Conservation (phyloP, 148 eudicot genomes). For the Rhododendron simsii region DNA sequence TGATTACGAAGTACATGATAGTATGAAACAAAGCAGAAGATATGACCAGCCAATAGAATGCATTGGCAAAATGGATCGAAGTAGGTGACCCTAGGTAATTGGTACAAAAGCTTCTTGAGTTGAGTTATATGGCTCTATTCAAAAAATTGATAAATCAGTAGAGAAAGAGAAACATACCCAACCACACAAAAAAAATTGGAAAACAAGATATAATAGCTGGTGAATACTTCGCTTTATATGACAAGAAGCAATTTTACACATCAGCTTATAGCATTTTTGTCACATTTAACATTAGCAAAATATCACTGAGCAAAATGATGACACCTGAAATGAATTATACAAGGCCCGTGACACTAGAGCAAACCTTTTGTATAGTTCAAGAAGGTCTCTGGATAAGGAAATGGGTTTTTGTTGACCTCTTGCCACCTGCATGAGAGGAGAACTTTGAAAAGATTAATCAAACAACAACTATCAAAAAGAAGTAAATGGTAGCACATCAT, state of each 20-base stretch:
- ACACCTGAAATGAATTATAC: not conserved
- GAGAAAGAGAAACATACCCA: not conserved
- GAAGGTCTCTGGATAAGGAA: slow-evolving; percentile 52
- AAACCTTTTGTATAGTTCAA: slow-evolving; percentile 71
- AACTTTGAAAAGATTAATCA: not conserved
- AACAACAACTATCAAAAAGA: not conserved
- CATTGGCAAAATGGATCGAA: not conserved
- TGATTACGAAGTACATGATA: not conserved
- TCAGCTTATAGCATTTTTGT: not conserved
- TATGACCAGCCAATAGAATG: not conserved
- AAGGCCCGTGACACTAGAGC: not conserved
- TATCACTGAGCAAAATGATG: not conserved
- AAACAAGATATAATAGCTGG: not conserved
- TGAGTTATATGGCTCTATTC: not conserved
- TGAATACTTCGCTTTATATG: not conserved
- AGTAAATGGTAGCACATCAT: not conserved
- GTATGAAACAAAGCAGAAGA: not conserved
- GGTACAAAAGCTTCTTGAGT: not conserved
- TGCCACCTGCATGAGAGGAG: slow-evolving; percentile 28
- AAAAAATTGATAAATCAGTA: not conserved
- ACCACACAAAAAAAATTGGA: not conserved
- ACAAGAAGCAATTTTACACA: not conserved
- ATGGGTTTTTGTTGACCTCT: slow-evolving; percentile 25
- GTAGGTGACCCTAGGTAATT: not conserved
- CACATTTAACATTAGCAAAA: not conserved